Base-by-base conservation (phyloP, 306 rosid species). In the Bauhinia variegata region DNA sequence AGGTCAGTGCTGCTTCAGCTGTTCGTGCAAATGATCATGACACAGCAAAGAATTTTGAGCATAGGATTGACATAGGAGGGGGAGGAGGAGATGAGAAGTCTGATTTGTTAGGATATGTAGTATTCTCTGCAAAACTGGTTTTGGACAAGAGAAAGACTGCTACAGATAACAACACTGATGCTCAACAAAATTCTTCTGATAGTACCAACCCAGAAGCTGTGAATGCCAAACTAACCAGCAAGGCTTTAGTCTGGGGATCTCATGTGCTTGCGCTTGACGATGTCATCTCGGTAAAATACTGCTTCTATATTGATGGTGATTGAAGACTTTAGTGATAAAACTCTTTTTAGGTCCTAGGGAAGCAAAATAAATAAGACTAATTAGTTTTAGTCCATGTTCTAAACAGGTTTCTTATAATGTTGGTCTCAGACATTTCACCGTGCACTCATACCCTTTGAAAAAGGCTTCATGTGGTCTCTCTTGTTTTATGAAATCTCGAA, bases 361-460 rank as follows among this genome's bases (percentile, higher is more conserved):
- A 63, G 62, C 59, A 51, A 63, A 48, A 8, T 16, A 54, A 54
- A 62, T 32, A 32, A 50, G 55, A 15, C 42, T 81, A 55, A 62
- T 73, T 73, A 56, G 54, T 70, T 47, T 74, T 70, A 54, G 80
- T 66, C 66, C 13, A 36, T 79, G 64, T 51, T 73, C 80, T 81
- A 59, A 81, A 69, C 91, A 93, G 99, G 89, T 93, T 75, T 81
- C 99, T 50, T 93, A 89, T 87, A 85, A 86, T 79, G 88, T 80
- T 73, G 99, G 97, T 81, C 90, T 90, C 78, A 85, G 96, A 73
- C 99, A 93, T 78, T 93, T 93, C 65, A 90, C 96, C 3, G 86
- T 90, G 66, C 99, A 93, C 68, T 82, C 97, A 0, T 93, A 90
- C 77, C 97, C 96, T 13, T 67, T 84, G 36, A 88, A 85, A 67